A percentile compares a stretch with the other conserved stretches of the same genome.
Evolutionary conservation across 2,329 filamentous ascomycete genomes (phyloP).

Genomic region (Clonostachys rosea): DNA sequence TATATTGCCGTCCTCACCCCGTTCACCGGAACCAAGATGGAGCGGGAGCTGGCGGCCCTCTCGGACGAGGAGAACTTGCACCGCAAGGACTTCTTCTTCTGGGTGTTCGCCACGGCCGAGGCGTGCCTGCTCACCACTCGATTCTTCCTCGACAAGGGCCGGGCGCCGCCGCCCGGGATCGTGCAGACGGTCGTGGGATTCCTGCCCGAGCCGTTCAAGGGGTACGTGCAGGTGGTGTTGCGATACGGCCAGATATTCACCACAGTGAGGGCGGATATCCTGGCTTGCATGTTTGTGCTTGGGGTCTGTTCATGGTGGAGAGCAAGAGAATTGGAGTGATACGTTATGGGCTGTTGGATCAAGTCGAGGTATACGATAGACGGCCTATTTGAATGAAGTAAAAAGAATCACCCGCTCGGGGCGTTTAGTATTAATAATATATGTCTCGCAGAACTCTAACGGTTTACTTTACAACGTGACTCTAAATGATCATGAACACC

Average conservation of each 20-base stretch:
- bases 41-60: conserved; percentile 43
- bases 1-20: conserved; percentile 66
- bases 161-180: conserved; percentile 53
- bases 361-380: too few relatives aligned
- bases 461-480: too few relatives aligned
- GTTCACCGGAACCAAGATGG: conserved; percentile 62
- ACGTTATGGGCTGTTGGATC: too few relatives aligned
- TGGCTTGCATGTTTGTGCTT: conserved; percentile 73
- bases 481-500: too few relatives aligned
- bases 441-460: too few relatives aligned
- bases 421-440: too few relatives aligned
- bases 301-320: conserved; percentile 48
- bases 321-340: conserved; percentile 1
- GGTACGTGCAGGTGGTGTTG: conserved; percentile 56
- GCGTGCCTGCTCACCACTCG: conserved; percentile 66
- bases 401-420: too few relatives aligned
- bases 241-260: conserved; percentile 68
- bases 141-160: conserved; percentile 63
- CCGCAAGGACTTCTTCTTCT: conserved; percentile 54
- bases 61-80: conserved; percentile 21
- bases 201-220: conserved; percentile 59
- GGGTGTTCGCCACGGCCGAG: conserved; percentile 76
- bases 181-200: conserved; percentile 60
- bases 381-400: too few relatives aligned
- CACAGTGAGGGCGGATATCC: conserved; percentile 68